Conservation (phyloP, 2,329 filamentous ascomycete species). For the Nigrospora sphaerica region DNA sequence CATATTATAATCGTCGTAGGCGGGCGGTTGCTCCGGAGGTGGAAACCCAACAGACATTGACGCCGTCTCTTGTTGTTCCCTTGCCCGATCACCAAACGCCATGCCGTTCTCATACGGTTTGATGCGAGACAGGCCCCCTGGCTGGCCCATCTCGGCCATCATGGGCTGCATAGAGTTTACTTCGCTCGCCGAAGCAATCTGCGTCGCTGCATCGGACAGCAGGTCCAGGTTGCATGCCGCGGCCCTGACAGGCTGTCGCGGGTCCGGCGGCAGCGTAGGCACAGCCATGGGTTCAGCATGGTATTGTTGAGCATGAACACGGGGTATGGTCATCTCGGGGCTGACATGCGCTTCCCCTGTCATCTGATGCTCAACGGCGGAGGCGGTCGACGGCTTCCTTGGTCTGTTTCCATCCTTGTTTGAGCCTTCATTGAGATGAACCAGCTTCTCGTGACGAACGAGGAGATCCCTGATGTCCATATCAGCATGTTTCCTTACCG, state of each 20-base stretch:
- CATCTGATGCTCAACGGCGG: conserved; percentile 34
- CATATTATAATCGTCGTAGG: conserved; percentile 50
- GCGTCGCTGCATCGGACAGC: conserved; percentile 50
- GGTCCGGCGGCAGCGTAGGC: conserved; percentile 35
- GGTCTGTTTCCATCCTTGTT: conserved; percentile 45
- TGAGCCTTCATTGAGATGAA: conserved; percentile 52
- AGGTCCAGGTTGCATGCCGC: conserved; percentile 51
- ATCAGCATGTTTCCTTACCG: conserved; percentile 36
- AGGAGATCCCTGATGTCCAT: conserved; percentile 59
- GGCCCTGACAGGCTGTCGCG: conserved; percentile 35
- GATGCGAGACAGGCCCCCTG: conserved; percentile 33
- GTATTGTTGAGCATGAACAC: conserved; percentile 28
- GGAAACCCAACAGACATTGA: conserved; percentile 32
- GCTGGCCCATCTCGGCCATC: conserved; percentile 36
- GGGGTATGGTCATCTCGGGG: conserved; percentile 35
- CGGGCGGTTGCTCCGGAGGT: conserved; percentile 28
- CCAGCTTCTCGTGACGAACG: conserved; percentile 57
- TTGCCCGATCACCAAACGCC: conserved; percentile 39
- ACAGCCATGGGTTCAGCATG: conserved; percentile 32
- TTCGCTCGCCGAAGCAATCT: conserved; percentile 45
- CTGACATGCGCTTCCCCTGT: conserved; percentile 40
- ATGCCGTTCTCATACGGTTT: conserved; percentile 44
- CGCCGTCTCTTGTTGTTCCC: conserved; percentile 34
- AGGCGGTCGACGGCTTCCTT: conserved; percentile 44
- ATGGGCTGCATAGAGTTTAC: conserved; percentile 44